Conservation (phyloP, 1,284 basidiomycete genomes). For the Papiliotrema flavescens region DNA sequence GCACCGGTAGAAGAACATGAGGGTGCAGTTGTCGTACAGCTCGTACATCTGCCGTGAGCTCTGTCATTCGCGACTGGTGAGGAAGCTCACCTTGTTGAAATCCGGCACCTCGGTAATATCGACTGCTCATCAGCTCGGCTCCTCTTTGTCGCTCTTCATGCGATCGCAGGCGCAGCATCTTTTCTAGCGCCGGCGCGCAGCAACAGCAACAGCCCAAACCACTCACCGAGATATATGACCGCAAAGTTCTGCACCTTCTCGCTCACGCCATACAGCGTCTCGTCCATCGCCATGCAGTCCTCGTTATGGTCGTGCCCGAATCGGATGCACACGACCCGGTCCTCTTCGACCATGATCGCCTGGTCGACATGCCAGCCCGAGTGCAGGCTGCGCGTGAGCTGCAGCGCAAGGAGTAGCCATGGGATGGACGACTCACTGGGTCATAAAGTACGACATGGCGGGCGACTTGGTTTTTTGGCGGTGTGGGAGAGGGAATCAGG, state of each 20-base stretch:
- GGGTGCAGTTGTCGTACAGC: conserved; percentile 89
- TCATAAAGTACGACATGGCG: conserved; percentile 52
- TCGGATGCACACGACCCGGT: conserved; percentile 88
- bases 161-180: too few species aligned
- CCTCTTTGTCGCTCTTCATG: too few species aligned
- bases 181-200: too few species aligned
- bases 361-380: conserved; percentile 95
- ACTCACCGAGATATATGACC: conserved; percentile 73
- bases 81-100: conserved; percentile 87
- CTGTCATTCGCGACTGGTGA: not conserved
- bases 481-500: not conserved
- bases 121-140: conserved; percentile 45
- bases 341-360: conserved; percentile 96
- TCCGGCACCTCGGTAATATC: conserved; percentile 98
- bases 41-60: conserved; percentile 45
- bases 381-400: conserved; percentile 56
- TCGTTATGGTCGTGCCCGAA: conserved; percentile 95
- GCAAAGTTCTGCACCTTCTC: conserved; percentile 99
- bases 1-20: conserved; percentile 97
- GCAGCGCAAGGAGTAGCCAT: too few species aligned
- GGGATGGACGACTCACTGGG: conserved; percentile 39
- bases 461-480: not conserved
- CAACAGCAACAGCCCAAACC: too few species aligned
- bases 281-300: conserved; percentile 99
- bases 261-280: conserved; percentile 85